Conservation (phyloP, 2,329 filamentous ascomycete species). For the Cercospora janseana region DNA sequence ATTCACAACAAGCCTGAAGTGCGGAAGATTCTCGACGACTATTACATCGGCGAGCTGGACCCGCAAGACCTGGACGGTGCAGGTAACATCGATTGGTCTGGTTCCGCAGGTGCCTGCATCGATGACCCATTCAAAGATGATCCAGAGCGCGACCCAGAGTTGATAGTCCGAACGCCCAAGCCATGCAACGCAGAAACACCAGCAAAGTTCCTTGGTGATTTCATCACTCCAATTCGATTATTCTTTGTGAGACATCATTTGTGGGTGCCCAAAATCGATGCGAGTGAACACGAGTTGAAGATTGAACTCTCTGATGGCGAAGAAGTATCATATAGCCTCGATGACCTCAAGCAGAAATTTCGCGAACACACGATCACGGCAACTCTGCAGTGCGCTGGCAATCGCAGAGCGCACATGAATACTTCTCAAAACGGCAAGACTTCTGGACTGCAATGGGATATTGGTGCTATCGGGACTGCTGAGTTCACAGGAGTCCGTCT, state of each 20-base stretch:
- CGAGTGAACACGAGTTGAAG: constrained; percentile 49
- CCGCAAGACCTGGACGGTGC: constrained; percentile 58
- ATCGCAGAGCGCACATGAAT: constrained; percentile 57
- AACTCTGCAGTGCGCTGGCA: constrained; percentile 61
- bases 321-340: constrained; percentile 53
- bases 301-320: constrained; percentile 58
- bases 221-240: constrained; percentile 55
- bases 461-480: constrained; percentile 60
- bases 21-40: constrained; percentile 61
- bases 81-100: constrained; percentile 38
- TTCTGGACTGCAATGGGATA: constrained; percentile 60
- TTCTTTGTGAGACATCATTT: constrained; percentile 65
- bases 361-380: constrained; percentile 53
- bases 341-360: constrained; percentile 56
- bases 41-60: constrained; percentile 62
- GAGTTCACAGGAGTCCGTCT: constrained; percentile 59
- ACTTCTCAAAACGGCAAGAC: constrained; percentile 45
- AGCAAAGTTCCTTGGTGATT: constrained; percentile 48
- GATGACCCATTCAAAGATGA: constrained; percentile 61
- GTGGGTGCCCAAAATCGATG: constrained; percentile 57
- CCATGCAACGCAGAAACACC: constrained; percentile 64
- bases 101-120: constrained; percentile 43
- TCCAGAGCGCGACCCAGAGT: constrained; percentile 51
- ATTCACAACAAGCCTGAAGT: constrained; percentile 67
- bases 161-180: constrained; percentile 54